Evolutionary conservation across 768 basidiomycete genomes (phyloP), one percentile per base, ranked within the genome.

Genomic region (Chalciporus chontae): DNA sequence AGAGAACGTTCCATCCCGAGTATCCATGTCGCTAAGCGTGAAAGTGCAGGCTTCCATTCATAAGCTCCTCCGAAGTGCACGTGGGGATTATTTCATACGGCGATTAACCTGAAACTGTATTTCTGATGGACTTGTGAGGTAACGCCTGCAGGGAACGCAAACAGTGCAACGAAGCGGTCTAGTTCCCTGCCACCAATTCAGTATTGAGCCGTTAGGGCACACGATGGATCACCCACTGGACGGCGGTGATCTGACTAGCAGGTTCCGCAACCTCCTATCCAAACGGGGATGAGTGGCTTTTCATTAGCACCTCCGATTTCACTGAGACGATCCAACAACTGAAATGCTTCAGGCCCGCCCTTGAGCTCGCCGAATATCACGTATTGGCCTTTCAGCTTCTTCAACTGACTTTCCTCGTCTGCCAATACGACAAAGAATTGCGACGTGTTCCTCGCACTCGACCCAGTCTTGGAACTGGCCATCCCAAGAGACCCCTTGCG

Each of bases 341-440:
- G 66, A 47, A 59, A 58, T 8, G 64, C 71, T 3, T 62, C 62
- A 19, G n/a, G 45, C 39, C 72, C 58, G 51, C 67, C 69, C 6
- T 59, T 64, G 26, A 75, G 53, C 45, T 68, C 58, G 5, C 72
- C 77, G 53, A 76, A 79, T 5, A 70, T 69, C 45, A 74, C 74
- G 51, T 78, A 77, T 56, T 75, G 77, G 36, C 77, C 76, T n/a
- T 69, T 71, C 41, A 80, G 56, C 61, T 76, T 81, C 39, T 69
- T 65, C 38, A 77, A 66, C 49, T 65, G 67, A 24, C 57, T 54
- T 19, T 74, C 68, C 29, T 75, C 70, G 42, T 70, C 64, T 2
- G 75, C 68, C 31, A 79, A 71, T 17, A 77, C 72, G 50, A 79
- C 58, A 49, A 80, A 80, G 61, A 78, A 79, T 59, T 79, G 73